These are phyloP conservation scores for Leishmania turanica DNA, from an alignment of 208 protist genomes.

Conservation along the genomic window DNA sequence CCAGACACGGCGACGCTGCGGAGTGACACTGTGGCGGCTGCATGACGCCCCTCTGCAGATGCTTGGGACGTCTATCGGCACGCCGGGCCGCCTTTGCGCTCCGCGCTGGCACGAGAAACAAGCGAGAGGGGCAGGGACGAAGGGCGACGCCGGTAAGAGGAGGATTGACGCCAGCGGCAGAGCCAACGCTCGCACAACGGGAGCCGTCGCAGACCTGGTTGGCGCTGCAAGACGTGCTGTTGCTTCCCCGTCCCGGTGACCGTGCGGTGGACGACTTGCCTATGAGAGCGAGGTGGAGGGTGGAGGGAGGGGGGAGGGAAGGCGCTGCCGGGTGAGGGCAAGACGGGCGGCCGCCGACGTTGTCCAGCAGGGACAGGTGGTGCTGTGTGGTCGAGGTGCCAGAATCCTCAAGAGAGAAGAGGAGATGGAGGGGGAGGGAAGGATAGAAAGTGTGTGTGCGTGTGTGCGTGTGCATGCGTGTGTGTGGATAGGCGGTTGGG, in stretches of 20 bases:
- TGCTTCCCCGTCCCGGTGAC: background rate
- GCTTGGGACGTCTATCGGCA: background rate
- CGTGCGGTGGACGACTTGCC: background rate
- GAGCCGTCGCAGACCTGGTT: background rate
- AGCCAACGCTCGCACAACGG: background rate
- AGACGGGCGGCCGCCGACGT: background rate
- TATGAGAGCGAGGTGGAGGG: background rate
- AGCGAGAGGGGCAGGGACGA: background rate
- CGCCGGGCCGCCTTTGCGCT: background rate
- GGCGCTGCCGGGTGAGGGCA: background rate
- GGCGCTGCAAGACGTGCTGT: background rate
- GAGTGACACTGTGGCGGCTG: constrained; percentile 3
- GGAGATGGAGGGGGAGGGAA: background rate
- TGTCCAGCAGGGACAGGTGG: background rate
- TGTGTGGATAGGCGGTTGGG: background rate
- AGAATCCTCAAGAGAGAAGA: background rate
- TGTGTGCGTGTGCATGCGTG: background rate
- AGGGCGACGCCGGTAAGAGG: background rate
- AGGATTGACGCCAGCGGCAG: background rate
- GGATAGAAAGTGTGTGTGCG: background rate
- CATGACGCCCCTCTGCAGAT: background rate
- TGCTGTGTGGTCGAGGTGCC: background rate
- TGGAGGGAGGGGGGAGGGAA: too few species aligned
- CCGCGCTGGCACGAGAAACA: background rate
- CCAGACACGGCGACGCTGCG: background rate